A percentile compares a stretch with the other conserved stretches of the same genome.
phyloP scores from a whole-genome alignment of 495 filamentous ascomycete genomes.

The Lentithecium fluviatile region DNA sequence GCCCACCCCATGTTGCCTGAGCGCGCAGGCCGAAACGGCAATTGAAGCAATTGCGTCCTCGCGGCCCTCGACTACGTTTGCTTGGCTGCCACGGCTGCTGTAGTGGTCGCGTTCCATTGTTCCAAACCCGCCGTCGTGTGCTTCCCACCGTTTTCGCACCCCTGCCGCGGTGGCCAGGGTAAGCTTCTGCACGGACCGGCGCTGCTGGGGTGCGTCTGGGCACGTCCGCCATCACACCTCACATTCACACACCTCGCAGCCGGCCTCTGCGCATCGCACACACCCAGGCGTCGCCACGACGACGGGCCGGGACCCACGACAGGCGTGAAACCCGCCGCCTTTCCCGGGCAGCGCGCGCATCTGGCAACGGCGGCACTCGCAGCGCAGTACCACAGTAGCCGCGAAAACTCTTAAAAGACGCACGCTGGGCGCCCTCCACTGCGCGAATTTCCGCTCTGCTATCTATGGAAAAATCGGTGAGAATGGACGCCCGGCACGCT shows the following conservation, averaged over 20 bases:
- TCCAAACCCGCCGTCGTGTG: constrained; percentile 19
- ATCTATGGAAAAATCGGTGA: background rate
- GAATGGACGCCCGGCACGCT: constrained; percentile 16
- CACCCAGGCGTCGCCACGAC: no score
- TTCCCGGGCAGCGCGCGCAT: no score
- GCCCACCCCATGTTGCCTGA: constrained; percentile 2
- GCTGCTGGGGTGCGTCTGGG: no score
- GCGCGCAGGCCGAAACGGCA: constrained; percentile 9
- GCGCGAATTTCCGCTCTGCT: constrained; percentile 20
- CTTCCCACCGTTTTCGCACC: background rate
- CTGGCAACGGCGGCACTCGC: no score
- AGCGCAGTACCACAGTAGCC: background rate
- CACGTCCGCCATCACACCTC: no score
- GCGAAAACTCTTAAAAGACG: constrained; percentile 30
- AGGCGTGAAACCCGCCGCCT: no score
- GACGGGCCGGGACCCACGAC: no score
- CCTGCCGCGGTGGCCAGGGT: background rate
- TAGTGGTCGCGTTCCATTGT: background rate
- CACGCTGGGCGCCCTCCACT: constrained; percentile 1
- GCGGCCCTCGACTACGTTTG: background rate
- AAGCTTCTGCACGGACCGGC: constrained; percentile 4
- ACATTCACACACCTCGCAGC: no score
- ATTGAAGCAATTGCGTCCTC: constrained; percentile 8
- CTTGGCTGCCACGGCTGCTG: constrained; percentile 7
- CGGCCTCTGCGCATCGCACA: no score